These are phyloP conservation scores for Phytophthora vignae DNA, from an alignment of 352 stramenopile species.

Conservation along the genomic window DNA sequence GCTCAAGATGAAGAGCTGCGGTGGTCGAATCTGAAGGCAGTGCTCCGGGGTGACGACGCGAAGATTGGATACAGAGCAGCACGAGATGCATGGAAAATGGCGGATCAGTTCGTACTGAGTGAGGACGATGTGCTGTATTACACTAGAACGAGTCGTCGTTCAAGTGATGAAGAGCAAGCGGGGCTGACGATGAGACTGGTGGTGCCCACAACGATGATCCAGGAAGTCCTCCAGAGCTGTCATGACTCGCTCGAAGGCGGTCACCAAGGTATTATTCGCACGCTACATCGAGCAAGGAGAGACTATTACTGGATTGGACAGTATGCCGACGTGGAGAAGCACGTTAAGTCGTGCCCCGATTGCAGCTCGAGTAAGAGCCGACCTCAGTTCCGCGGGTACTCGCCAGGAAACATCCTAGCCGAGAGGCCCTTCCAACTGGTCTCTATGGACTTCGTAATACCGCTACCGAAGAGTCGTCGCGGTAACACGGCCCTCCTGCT, in stretches of 20 bases:
- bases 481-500: too few species aligned
- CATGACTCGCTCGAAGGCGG: too few species aligned
- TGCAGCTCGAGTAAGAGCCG: too few species aligned
- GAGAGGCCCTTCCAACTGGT: conserved; percentile 10
- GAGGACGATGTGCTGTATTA: conserved; percentile 20
- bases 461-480: conserved; percentile 11
- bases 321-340: too few species aligned
- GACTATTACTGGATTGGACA: too few species aligned
- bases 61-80: conserved; percentile 1
- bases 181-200: conserved; percentile 10
- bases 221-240: too few species aligned
- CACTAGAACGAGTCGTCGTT: neutral
- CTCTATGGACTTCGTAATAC: neutral
- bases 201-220: conserved; percentile 16
- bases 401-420: conserved; percentile 13
- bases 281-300: too few species aligned
- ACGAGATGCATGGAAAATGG: conserved; percentile 9
- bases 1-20: too few species aligned
- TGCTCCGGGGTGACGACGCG: too few species aligned
- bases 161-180: neutral
- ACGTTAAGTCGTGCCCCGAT: too few species aligned
- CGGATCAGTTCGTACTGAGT: neutral
- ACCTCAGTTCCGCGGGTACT: conserved; percentile 11
- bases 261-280: too few species aligned
- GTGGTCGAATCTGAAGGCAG: too few species aligned